Evolutionary conservation across 73 alveolate genomes (phyloP).

Genomic region (Paramecium caudatum): DNA sequence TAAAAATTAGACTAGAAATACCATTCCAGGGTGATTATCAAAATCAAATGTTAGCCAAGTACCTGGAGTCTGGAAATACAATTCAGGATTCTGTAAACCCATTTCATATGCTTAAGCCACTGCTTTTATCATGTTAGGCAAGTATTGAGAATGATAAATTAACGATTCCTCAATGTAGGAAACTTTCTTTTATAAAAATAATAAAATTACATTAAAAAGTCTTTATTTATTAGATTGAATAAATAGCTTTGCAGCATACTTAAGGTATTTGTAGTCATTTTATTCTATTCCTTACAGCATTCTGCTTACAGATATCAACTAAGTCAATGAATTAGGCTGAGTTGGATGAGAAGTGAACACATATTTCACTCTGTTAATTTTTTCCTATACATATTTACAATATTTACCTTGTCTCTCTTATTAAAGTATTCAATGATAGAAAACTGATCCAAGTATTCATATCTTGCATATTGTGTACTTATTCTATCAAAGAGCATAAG

Average conservation of each 20-base stretch:
- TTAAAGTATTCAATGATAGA: slow-evolving; percentile 33
- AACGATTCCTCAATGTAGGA: slow-evolving; percentile 50
- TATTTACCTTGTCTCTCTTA: slow-evolving; percentile 11
- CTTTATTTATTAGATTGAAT: slow-evolving; percentile 36
- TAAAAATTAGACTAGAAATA: neutral
- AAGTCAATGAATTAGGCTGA: slow-evolving; percentile 49
- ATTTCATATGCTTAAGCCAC: slow-evolving; percentile 65
- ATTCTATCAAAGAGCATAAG: slow-evolving; percentile 53
- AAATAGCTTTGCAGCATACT: slow-evolving; percentile 36
- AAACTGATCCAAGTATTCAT: slow-evolving; percentile 47
- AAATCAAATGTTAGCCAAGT: slow-evolving; percentile 67
- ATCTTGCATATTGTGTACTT: slow-evolving; percentile 63
- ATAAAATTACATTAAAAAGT: neutral
- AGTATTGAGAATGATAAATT: slow-evolving; percentile 49
- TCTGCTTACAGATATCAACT: slow-evolving; percentile 45
- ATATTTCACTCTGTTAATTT: slow-evolving; percentile 52
- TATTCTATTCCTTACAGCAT: slow-evolving; percentile 62
- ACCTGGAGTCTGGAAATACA: slow-evolving; percentile 66
- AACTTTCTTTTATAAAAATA: neutral
- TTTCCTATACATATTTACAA: neutral
- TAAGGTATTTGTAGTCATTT: slow-evolving; percentile 54
- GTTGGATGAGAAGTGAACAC: slow-evolving; percentile 70
- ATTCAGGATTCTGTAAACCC: slow-evolving; percentile 54
- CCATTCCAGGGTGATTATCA: slow-evolving; percentile 71
- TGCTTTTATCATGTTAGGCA: slow-evolving; percentile 29